These are phyloP conservation scores for Pestalotiopsis sp. DNA, from an alignment of 2,329 filamentous ascomycete genomes.

Conservation along the genomic window DNA sequence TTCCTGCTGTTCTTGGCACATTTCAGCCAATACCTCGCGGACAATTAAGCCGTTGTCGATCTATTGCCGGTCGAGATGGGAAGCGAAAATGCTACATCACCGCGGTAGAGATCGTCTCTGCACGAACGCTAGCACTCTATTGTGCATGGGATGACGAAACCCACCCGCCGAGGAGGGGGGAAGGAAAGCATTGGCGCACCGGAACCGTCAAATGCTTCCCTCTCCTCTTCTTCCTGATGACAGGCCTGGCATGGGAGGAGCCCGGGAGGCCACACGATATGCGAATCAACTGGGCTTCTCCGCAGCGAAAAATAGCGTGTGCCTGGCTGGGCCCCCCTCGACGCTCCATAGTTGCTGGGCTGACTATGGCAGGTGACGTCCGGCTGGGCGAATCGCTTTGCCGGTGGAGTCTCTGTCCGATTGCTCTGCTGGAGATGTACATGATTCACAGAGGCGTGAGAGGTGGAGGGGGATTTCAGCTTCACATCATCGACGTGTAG, in stretches of 20 bases:
- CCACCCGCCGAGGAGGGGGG: not conserved
- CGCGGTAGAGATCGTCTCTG: not conserved
- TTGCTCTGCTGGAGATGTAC: not conserved
- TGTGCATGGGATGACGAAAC: not conserved
- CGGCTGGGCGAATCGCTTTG: not conserved
- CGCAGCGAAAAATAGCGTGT: not conserved
- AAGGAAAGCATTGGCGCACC: not conserved
- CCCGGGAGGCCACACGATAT: not conserved
- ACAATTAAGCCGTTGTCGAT: not conserved
- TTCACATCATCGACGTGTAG: not conserved
- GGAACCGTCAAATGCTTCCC: not conserved
- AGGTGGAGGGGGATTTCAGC: not conserved
- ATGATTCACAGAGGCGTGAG: not conserved
- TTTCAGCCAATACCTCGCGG: not conserved
- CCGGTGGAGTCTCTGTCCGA: not conserved
- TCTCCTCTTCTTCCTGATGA: not conserved
- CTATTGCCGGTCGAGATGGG: not conserved
- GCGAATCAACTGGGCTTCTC: not conserved
- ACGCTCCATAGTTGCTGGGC: not conserved
- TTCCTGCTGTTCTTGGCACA: not conserved
- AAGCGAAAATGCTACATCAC: not conserved
- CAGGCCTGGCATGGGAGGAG: not conserved
- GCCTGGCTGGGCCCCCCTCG: not conserved
- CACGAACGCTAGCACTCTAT: not conserved
- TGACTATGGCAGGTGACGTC: constrained; percentile 3